Evolutionary conservation across 2,329 filamentous ascomycete species (phyloP).

Genomic region (Paecilomyces sp.): DNA sequence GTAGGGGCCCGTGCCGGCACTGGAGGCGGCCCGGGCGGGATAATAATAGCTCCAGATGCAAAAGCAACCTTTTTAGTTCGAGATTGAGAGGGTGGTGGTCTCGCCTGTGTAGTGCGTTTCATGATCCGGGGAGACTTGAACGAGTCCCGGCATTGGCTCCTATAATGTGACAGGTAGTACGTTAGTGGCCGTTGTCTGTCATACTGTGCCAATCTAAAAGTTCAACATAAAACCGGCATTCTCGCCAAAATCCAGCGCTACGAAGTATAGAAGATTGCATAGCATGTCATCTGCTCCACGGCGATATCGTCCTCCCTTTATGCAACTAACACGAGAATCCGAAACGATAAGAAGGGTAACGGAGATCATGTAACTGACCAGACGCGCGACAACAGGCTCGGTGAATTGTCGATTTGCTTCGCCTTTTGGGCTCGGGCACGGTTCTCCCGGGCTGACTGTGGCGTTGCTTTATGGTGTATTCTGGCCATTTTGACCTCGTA

Average conservation of each 20-base stretch:
- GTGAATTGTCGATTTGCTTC: neutral
- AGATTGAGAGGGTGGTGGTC: neutral
- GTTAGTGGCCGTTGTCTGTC: neutral
- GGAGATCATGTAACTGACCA: neutral
- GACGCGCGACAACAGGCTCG: neutral
- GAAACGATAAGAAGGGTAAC: neutral
- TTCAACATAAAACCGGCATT: neutral
- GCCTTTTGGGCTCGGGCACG: neutral
- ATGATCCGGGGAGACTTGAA: neutral
- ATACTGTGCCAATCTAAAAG: neutral
- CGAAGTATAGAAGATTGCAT: neutral
- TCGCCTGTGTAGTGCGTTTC: neutral
- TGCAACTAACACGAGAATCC: neutral
- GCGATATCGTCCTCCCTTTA: neutral
- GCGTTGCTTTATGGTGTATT: neutral
- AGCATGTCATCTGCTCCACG: neutral
- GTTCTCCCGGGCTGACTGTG: neutral
- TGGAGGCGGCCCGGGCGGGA: neutral
- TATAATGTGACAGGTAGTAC: neutral
- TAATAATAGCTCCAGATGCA: neutral
- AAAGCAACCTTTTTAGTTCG: neutral
- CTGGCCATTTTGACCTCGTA: neutral
- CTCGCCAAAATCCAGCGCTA: neutral
- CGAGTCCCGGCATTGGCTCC: neutral
- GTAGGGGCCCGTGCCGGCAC: neutral